Evolutionary conservation across 2,329 filamentous ascomycete species (phyloP).

Genomic region (Neurospora crassa): DNA sequence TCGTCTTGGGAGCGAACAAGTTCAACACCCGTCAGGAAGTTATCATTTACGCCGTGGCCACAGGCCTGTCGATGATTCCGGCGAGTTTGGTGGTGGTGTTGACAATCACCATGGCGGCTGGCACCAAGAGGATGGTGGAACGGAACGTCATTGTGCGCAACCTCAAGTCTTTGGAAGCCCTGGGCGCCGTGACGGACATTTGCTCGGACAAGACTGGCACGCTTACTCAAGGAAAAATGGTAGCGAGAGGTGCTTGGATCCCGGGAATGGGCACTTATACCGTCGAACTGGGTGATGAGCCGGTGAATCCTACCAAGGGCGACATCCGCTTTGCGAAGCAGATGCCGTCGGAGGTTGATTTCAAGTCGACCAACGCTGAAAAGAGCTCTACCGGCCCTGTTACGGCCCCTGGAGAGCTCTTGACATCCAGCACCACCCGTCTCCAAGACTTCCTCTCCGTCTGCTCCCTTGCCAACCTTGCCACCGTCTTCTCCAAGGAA

Average conservation of each 20-base stretch:
- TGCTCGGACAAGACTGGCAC: slow-evolving; percentile 66
- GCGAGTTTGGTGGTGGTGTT: slow-evolving; percentile 52
- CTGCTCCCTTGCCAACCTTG: slow-evolving; percentile 25
- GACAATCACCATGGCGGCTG: slow-evolving; percentile 54
- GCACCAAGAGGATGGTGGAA: slow-evolving; percentile 45
- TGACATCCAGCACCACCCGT: slow-evolving; percentile 37
- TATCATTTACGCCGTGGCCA: slow-evolving; percentile 36
- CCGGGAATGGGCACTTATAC: slow-evolving; percentile 43
- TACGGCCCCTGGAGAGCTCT: slow-evolving; percentile 20
- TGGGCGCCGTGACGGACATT: slow-evolving; percentile 59
- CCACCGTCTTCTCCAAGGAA: slow-evolving; percentile 25
- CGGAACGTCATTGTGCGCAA: slow-evolving; percentile 49
- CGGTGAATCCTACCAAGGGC: slow-evolving; percentile 52
- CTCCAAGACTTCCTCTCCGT: slow-evolving; percentile 37
- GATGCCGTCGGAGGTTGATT: slow-evolving; percentile 14
- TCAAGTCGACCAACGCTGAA: slow-evolving; percentile 9
- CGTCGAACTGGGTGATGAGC: slow-evolving; percentile 44
- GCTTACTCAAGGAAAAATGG: slow-evolving; percentile 57
- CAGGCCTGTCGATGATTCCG: slow-evolving; percentile 42
- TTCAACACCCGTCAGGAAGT: slow-evolving; percentile 39
- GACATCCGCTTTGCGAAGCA: slow-evolving; percentile 25
- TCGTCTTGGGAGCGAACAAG: slow-evolving; percentile 31
- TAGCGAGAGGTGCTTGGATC: slow-evolving; percentile 53
- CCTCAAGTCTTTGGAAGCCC: slow-evolving; percentile 56
- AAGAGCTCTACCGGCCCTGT: slow-evolving; percentile 26